Evolutionary conservation across 257 asterid genomes (phyloP).

Genomic region (Ocimum tenuiflorum): DNA sequence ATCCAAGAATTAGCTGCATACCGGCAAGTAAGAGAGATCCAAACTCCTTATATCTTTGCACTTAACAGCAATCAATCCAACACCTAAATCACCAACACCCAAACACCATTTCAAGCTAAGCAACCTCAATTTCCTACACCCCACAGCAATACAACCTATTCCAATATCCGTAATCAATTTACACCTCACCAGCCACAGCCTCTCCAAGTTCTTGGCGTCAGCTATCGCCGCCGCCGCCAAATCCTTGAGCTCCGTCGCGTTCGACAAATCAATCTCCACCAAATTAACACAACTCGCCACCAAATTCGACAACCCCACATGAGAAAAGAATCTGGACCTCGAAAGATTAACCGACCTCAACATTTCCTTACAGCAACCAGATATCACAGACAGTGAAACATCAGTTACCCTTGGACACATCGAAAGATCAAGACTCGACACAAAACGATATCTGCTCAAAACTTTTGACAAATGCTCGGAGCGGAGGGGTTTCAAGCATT

Average conservation of each 20-base stretch:
- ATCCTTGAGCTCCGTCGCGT: conserved; percentile 64
- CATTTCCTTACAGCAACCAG: conserved; percentile 38
- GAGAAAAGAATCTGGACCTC: conserved; percentile 56
- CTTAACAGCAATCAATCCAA: conserved; percentile 73
- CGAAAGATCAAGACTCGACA: conserved; percentile 57
- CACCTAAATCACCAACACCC: conserved; percentile 85
- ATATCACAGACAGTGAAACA: conserved; percentile 31
- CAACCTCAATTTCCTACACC: conserved; percentile 62
- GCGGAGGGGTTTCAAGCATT: conserved; percentile 53
- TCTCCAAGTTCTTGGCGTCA: conserved; percentile 74
- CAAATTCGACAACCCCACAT: conserved; percentile 54
- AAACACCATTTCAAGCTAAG: conserved; percentile 82
- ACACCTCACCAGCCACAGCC: conserved; percentile 68
- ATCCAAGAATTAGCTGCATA: conserved; percentile 19
- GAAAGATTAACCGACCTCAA: conserved; percentile 70
- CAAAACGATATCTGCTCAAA: conserved; percentile 40
- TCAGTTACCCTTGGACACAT: conserved; percentile 62
- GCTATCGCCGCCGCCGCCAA: conserved; percentile 61
- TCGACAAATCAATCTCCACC: conserved; percentile 77
- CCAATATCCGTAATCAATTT: conserved; percentile 72
- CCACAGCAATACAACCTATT: conserved; percentile 86
- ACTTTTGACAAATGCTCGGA: conserved; percentile 43
- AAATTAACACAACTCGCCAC: conserved; percentile 48
- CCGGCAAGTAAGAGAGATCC: conserved; percentile 86
- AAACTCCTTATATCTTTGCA: conserved; percentile 62